Conservation (phyloP, 2,329 filamentous ascomycete species). For the Coniochaeta ligniaria region DNA sequence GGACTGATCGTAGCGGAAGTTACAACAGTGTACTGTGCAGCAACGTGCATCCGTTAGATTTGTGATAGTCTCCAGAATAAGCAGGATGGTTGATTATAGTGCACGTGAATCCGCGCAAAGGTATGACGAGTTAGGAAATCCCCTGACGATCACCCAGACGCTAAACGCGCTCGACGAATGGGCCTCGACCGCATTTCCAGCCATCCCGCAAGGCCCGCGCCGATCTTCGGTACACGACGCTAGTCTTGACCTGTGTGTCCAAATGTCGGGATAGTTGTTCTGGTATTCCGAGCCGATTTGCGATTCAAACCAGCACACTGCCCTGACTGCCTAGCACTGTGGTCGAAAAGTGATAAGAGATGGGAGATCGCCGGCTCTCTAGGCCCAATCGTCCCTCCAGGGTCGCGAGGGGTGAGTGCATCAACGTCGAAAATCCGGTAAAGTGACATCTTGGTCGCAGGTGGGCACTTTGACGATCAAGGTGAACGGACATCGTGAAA, state of each 20-base stretch:
- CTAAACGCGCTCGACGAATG: not conserved
- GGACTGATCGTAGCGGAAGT: not conserved
- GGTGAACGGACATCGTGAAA: not conserved
- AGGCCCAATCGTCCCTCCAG: not conserved
- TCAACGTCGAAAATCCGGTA: not conserved
- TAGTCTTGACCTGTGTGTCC: not conserved
- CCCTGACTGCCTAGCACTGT: too few species aligned
- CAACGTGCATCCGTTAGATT: too few species aligned
- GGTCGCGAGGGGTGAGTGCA: not conserved
- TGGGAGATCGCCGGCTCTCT: too few species aligned
- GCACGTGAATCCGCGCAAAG: not conserved
- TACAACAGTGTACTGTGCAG: not conserved
- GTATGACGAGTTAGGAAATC: not conserved
- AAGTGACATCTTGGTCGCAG: not conserved
- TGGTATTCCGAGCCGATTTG: too few species aligned
- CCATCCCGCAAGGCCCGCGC: not conserved
- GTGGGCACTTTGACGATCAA: not conserved
- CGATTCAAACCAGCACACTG: too few species aligned
- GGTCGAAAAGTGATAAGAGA: too few species aligned
- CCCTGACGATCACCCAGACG: not conserved
- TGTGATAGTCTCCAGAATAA: not conserved
- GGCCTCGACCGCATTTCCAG: not conserved
- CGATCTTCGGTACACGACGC: not conserved
- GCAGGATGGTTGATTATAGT: not conserved
- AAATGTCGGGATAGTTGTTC: too few species aligned